Conservation (phyloP, 1,284 basidiomycete genomes). For the Cutaneotrichosporon daszewskae region DNA sequence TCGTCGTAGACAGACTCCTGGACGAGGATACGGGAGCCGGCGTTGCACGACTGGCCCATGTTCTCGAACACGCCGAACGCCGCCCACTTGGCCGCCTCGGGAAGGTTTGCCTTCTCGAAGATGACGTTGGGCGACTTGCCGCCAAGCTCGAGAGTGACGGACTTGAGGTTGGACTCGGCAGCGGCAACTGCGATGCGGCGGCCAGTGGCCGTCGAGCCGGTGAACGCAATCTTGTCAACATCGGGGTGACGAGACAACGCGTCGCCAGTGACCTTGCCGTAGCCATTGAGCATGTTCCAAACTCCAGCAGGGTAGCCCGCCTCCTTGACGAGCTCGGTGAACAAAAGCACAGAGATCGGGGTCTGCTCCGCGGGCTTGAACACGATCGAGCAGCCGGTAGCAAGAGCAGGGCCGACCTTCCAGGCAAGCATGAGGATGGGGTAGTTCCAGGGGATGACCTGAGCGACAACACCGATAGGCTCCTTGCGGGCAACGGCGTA, state of each 20-base stretch:
- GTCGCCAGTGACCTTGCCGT: constrained; percentile 51
- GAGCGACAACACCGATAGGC: constrained; percentile 86
- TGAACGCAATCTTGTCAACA: constrained; percentile 61
- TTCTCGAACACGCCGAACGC: constrained; percentile 17
- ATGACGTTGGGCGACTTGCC: constrained; percentile 38
- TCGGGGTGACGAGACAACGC: constrained; percentile 63
- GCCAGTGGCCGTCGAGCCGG: constrained; percentile 63
- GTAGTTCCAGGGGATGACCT: constrained; percentile 88
- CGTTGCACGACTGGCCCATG: constrained; percentile 16
- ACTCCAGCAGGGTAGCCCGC: constrained; percentile 85
- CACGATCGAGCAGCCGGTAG: constrained; percentile 49
- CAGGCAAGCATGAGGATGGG: constrained; percentile 77
- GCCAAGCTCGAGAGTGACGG: constrained; percentile 54
- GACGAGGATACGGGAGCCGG: constrained; percentile 60
- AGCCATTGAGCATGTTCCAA: constrained; percentile 74
- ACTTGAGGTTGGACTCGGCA: constrained; percentile 68
- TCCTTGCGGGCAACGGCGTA: constrained; percentile 82
- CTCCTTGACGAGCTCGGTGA: constrained; percentile 60
- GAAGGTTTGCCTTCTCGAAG: constrained; percentile 10
- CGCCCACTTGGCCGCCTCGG: constrained; percentile 22
- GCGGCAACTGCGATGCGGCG: constrained; percentile 76
- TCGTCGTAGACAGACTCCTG: constrained; percentile 74
- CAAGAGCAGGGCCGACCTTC: constrained; percentile 84
- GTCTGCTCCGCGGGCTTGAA: constrained; percentile 61
- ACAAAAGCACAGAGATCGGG: constrained; percentile 69